Evolutionary conservation across 768 basidiomycete genomes (phyloP).

Genomic region (Termitomyces sp.): DNA sequence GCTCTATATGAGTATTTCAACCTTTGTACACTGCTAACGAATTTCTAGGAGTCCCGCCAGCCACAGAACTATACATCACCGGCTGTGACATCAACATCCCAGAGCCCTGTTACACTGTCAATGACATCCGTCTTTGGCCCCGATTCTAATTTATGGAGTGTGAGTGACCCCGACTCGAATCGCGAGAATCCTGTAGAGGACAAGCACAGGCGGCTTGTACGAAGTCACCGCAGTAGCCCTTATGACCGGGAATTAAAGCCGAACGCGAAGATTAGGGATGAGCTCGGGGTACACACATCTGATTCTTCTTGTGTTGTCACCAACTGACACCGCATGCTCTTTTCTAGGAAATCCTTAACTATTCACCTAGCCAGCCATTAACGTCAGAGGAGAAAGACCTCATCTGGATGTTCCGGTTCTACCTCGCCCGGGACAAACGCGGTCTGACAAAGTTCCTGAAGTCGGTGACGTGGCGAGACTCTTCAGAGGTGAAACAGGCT

Average conservation of each 20-base stretch:
- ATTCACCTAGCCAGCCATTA: conserved; percentile 83
- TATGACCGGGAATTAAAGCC: conserved; percentile 96
- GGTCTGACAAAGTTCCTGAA: conserved; percentile 97
- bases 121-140: conserved; percentile 45
- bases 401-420: conserved; percentile 99
- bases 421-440: conserved; percentile 85
- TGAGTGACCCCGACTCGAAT: conserved; percentile 85
- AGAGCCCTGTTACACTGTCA: conserved; percentile 37
- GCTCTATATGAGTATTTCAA: not conserved
- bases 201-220: conserved; percentile 89
- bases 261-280: conserved; percentile 92
- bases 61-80: conserved; percentile 31
- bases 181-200: conserved; percentile 97
- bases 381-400: conserved; percentile 92
- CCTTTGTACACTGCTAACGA: not conserved
- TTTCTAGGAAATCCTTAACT: conserved; percentile 76
- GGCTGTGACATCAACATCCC: conserved; percentile 34
- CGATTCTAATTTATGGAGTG: conserved; percentile 77
- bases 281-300: conserved; percentile 63
- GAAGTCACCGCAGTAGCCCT: conserved; percentile 92
- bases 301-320: not conserved
- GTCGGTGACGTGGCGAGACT: conserved; percentile 96
- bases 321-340: not conserved
- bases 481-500: conserved; percentile 94
- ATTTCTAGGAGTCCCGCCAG: conserved; percentile 30